These are phyloP conservation scores for Roridomyces roridus DNA, from an alignment of 768 basidiomycete genomes.

Conservation along the genomic window DNA sequence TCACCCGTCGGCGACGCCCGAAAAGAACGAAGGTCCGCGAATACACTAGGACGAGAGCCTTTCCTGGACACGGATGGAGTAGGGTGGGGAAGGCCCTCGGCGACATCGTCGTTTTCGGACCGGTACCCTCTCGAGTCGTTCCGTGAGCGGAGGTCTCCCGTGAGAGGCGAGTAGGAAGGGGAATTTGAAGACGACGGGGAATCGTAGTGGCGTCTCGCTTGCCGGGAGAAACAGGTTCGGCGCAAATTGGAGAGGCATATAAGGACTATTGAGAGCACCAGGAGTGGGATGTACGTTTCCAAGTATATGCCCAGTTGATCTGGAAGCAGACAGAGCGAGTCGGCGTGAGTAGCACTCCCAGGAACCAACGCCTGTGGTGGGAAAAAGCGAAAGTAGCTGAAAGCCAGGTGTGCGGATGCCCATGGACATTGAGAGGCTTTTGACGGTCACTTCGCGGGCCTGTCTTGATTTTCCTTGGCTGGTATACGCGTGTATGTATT, in stretches of 20 bases:
- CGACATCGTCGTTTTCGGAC: conserved; percentile 1
- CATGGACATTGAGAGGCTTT: conserved; percentile 90
- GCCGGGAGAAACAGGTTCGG: conserved; percentile 18
- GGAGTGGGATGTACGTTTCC: conserved; percentile 70
- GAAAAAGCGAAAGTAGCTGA: conserved; percentile 83
- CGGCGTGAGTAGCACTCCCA: conserved; percentile 46
- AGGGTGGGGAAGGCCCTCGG: conserved; percentile 11
- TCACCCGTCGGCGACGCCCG: conserved; percentile 27
- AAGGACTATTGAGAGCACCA: conserved; percentile 61
- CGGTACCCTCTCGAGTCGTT: conserved; percentile 13
- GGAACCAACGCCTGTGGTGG: conserved; percentile 34
- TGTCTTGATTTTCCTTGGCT: conserved; percentile 30
- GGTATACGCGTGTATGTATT: conserved; percentile 59
- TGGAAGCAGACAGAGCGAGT: conserved; percentile 80
- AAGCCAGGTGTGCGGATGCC: conserved; percentile 86
- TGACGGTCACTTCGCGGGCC: conserved; percentile 83
- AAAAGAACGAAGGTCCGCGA: conserved; percentile 22
- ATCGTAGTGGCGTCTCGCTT: neutral
- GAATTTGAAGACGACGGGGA: neutral
- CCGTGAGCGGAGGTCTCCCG: conserved; percentile 8
- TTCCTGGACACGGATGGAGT: conserved; percentile 1
- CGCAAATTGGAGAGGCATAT: conserved; percentile 39
- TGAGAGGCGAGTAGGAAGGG: conserved; percentile 8
- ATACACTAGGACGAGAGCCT: conserved; percentile 8
- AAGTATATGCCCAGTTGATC: conserved; percentile 84